Percentiles rank a stretch among this genome's conserved stretches.
Evolutionary conservation across 2,329 filamentous ascomycete species (phyloP).

Genomic region (Huntiella bhutanensis): DNA sequence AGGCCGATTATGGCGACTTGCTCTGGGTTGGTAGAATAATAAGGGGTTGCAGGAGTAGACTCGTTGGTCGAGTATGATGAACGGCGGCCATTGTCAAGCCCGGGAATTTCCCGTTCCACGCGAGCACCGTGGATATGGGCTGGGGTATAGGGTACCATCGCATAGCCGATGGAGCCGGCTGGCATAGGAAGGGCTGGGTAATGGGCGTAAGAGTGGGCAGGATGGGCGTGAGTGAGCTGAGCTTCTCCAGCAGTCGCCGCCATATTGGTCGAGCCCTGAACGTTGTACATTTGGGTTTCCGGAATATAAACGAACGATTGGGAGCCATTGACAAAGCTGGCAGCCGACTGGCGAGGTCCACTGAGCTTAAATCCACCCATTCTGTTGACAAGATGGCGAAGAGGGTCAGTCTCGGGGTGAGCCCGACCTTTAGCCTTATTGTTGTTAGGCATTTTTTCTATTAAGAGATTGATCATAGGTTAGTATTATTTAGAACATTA

Average conservation of each 20-base stretch:
- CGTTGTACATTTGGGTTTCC: constrained; percentile 22
- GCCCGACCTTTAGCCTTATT: neutral
- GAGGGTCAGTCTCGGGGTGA: neutral
- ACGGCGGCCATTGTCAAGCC: constrained; percentile 40
- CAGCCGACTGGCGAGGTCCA: constrained; percentile 12
- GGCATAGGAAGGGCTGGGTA: constrained; percentile 16
- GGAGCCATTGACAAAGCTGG: constrained; percentile 3
- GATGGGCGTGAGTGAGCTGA: neutral
- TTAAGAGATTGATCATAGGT: no score
- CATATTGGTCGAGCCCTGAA: constrained; percentile 12
- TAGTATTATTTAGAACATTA: no score
- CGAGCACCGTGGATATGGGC: constrained; percentile 32
- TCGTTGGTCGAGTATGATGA: constrained; percentile 51
- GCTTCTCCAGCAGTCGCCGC: neutral
- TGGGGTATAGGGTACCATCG: constrained; percentile 32
- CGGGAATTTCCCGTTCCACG: constrained; percentile 33
- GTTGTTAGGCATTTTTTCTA: no score
- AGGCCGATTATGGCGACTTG: constrained; percentile 31
- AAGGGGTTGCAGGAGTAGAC: constrained; percentile 46
- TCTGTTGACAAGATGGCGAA: constrained; percentile 9
- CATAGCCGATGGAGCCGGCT: constrained; percentile 18
- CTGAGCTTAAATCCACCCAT: constrained; percentile 18
- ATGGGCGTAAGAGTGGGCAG: constrained; percentile 1
- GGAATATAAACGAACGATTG: constrained; percentile 15
- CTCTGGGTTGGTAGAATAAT: constrained; percentile 40